These are phyloP conservation scores for Linum trigynum DNA, from an alignment of 345 rosid species.

Conservation along the genomic window DNA sequence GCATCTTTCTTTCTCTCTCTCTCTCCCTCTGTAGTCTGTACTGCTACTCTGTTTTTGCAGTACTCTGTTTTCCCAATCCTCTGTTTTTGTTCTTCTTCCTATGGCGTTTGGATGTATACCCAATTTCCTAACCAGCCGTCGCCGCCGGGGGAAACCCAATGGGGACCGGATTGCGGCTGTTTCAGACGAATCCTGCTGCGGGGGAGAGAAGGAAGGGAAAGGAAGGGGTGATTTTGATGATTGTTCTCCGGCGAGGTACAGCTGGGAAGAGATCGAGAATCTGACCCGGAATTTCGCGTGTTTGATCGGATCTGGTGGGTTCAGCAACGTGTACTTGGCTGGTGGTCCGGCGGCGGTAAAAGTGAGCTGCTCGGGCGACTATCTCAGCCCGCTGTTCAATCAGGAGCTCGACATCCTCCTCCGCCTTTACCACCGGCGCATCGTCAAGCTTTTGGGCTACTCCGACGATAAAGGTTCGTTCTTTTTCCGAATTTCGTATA, in stretches of 20 bases:
- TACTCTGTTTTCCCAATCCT: no score
- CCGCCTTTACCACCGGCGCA: slow-evolving; percentile 54
- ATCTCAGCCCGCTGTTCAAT: slow-evolving; percentile 49
- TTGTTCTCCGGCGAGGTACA: slow-evolving; percentile 25
- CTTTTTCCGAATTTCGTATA: neutral
- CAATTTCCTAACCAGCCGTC: neutral
- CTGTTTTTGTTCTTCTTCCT: neutral
- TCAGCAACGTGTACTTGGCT: slow-evolving; percentile 69
- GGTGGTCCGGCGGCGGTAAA: slow-evolving; percentile 49
- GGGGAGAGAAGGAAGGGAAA: neutral
- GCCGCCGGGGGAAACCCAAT: neutral
- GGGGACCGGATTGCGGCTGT: slow-evolving; percentile 4
- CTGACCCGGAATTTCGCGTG: slow-evolving; percentile 41
- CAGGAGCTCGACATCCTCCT: slow-evolving; percentile 71
- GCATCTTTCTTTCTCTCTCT: neutral
- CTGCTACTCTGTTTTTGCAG: no score
- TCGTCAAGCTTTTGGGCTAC: slow-evolving; percentile 69
- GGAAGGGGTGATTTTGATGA: slow-evolving; percentile 5
- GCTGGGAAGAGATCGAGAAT: slow-evolving; percentile 45
- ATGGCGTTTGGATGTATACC: neutral
- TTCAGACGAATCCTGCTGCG: neutral
- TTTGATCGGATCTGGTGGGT: slow-evolving; percentile 71
- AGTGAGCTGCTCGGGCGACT: slow-evolving; percentile 48
- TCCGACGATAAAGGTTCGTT: slow-evolving; percentile 51
- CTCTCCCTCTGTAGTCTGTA: neutral